Evolutionary conservation across 768 basidiomycete species (phyloP).

Genomic region (Serendipita sp.): DNA sequence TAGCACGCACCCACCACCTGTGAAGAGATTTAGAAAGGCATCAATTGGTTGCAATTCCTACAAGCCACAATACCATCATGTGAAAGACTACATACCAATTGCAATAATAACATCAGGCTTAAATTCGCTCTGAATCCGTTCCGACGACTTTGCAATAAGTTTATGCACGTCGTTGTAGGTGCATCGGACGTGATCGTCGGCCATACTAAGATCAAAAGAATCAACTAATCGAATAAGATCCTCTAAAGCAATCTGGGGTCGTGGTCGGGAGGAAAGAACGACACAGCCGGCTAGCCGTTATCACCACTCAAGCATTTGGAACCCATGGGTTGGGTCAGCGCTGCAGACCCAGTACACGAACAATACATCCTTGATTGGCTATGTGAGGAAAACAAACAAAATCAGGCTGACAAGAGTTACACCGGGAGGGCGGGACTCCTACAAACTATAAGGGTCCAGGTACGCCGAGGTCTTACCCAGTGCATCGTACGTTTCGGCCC

Average conservation of each 20-base stretch:
- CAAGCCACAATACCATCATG: not conserved
- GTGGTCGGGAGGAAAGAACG: not conserved
- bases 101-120: slow-evolving; percentile 78
- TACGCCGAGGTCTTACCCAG: not conserved
- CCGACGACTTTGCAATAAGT: slow-evolving; percentile 52
- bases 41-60: not conserved
- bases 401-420: too few species aligned
- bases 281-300: not conserved
- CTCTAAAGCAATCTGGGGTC: not conserved
- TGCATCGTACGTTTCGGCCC: not conserved
- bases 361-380: too few species aligned
- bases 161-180: slow-evolving; percentile 94
- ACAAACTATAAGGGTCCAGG: not conserved
- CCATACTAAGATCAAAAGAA: not conserved
- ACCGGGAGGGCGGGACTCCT: too few species aligned
- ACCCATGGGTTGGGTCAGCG: not conserved
- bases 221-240: not conserved
- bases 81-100: slow-evolving; percentile 36
- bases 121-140: slow-evolving; percentile 58
- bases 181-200: slow-evolving; percentile 40
- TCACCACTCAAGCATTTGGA: not conserved
- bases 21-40: slow-evolving; percentile 8
- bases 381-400: too few species aligned
- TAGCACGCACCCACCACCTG: slow-evolving; percentile 65
- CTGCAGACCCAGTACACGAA: too few species aligned